Conservation (phyloP, 106 monocot species). For the Allium sativum region DNA sequence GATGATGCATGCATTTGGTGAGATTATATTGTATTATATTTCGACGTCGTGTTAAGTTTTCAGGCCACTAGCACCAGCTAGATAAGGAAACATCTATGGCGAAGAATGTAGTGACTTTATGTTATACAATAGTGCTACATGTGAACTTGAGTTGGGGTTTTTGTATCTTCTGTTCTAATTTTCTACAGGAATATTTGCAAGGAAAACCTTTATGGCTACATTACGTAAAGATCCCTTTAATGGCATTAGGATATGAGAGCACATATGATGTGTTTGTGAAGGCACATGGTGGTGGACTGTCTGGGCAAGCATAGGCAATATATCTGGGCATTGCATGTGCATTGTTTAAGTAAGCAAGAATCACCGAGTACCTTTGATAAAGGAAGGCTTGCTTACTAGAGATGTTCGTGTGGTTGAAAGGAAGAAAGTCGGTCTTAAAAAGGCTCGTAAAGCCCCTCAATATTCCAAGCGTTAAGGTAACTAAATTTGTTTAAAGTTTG, state of each 20-base stretch:
- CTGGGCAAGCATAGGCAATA: constrained; percentile 92
- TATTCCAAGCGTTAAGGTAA: constrained; percentile 78
- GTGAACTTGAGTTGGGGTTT: too few species aligned
- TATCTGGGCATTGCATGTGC: constrained; percentile 86
- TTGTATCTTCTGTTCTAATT: not conserved
- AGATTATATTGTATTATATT: too few species aligned
- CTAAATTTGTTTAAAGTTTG: not conserved
- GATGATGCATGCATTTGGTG: too few species aligned
- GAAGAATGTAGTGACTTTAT: too few species aligned
- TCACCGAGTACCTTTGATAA: constrained; percentile 52
- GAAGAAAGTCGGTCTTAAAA: constrained; percentile 92
- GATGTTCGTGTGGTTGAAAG: constrained; percentile 90
- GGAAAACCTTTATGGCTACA: constrained; percentile 82
- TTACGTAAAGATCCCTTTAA: constrained; percentile 62
- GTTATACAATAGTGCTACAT: too few species aligned
- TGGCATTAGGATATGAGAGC: constrained; percentile 72
- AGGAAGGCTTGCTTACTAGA: constrained; percentile 82
- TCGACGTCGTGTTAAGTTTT: too few species aligned
- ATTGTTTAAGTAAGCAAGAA: constrained; percentile 76
- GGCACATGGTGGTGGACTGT: constrained; percentile 88
- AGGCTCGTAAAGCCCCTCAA: constrained; percentile 86
- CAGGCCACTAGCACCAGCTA: too few species aligned
- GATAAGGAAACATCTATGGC: too few species aligned
- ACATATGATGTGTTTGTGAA: constrained; percentile 89
- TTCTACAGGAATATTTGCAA: constrained; percentile 79